Base-by-base conservation (phyloP, 148 eudicot species). In the Bassia scoparia region DNA sequence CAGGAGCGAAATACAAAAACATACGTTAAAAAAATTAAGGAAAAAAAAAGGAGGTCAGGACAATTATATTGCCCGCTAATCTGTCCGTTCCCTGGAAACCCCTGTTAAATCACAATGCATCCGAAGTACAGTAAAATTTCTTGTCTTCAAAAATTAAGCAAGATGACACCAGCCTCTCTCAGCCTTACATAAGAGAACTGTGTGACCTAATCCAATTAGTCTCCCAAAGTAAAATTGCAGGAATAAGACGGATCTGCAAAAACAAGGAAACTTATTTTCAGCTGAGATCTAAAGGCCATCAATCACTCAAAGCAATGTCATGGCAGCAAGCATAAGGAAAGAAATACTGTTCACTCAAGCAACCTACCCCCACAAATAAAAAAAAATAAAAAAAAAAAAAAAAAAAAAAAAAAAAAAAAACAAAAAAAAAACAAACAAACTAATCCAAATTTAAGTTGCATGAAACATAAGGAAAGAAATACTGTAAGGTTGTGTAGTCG, bases 21-120 rank as follows among this genome's bases (percentile, higher is more conserved):
- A 38, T 62, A 71, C 20, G 63, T 54, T 34, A 35, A 55, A 41
- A 41, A 37, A 41, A 41, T 8, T 1, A 9, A 16, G 8, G 62
- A 69, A 69, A 58, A 60, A 63, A 70, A 76, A 52, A 61, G 24
- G 11, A n/a, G 43, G 58, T 27, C 53, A 2, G 16, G 66, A 66
- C 67, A 29, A 23, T 46, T 78, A 44, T 41, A 66, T 34, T 34
- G 62, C 61, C 80, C 78, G 49, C 54, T 55, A 33, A 29, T 65
- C 26, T 65, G 72, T 54, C 49, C 35, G 17, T 44, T 69, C 44
- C 61, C 63, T 35, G 20, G 69, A 67, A 61, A 73, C 58, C 72
- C 60, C 50, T 73, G 67, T 67, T 67, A 41, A 73, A 52, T 74
- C 73, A 73, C 69, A 70, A 65, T 75, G 70, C 75, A 80, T 79